Percentiles rank a stretch among this genome's conserved stretches.
Conservation (phyloP, 2,329 filamentous ascomycete genomes). For the Nothomitra cinnamomea region DNA sequence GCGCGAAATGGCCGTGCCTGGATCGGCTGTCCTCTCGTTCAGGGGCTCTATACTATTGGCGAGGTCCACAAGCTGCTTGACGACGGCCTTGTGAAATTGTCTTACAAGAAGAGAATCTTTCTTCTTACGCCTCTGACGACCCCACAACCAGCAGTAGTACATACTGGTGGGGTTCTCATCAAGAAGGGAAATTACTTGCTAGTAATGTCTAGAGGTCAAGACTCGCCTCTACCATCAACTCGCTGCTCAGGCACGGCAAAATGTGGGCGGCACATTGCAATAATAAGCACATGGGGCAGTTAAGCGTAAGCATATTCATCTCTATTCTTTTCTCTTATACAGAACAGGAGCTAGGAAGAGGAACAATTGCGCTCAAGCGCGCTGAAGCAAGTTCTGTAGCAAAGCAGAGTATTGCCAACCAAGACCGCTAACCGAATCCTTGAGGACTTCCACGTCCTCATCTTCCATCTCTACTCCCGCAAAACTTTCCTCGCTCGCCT, state of each 20-base stretch:
- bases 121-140: background rate
- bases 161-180: background rate
- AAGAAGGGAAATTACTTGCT: conserved; percentile 1
- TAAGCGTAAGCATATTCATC: conserved; percentile 1
- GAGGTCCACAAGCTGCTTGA: background rate
- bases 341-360: conserved; percentile 1
- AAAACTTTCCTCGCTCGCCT: conserved; percentile 1
- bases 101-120: conserved; percentile 1
- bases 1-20: background rate
- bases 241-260: background rate
- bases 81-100: background rate
- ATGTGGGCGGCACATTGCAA: background rate
- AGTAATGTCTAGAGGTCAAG: conserved; percentile 1
- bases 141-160: background rate
- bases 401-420: background rate
- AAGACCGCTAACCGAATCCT: conserved; percentile 1
- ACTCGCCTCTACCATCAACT: background rate
- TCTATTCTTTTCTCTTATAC: conserved; percentile 1
- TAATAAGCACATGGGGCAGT: conserved; percentile 1
- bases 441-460: conserved; percentile 3
- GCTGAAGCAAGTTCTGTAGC: conserved; percentile 1
- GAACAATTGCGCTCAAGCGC: conserved; percentile 1
- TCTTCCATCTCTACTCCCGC: conserved; percentile 3
- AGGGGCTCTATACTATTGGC: conserved; percentile 1
- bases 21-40: background rate